Base-by-base conservation (phyloP, 2,329 filamentous ascomycete species). In the Cordyceps farinosa region DNA sequence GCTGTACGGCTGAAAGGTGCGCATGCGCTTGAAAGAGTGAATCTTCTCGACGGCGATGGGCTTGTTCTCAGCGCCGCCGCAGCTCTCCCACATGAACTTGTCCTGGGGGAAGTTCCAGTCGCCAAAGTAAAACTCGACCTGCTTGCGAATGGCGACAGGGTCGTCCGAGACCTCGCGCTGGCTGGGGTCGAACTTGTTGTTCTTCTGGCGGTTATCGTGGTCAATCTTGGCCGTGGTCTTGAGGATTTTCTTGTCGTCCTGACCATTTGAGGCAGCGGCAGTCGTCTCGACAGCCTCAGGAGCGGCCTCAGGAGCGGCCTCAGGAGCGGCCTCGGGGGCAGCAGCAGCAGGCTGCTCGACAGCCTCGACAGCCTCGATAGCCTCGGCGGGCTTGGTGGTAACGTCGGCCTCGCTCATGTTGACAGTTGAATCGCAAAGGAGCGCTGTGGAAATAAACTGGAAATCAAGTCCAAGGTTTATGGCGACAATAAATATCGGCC, bases 121-220 rank as follows among this genome's bases (percentile, higher is more conserved):
- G 71, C 90, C 90, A 78, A 97, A 96, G 83, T 97, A 97, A 77
- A 97, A 97, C 75, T 97, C 92, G 70, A 97, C 91, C 83, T 96
- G 93, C 73, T 89, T 89, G 74, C 91, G 89, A 71, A 97, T 97
- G 77, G 90, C 85, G 30, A 82, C 82, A 1, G 90, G 90, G 75
- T 97, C 91, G 70, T 90, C 87, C 30, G 88, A 89, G 72, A 91
- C 88, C 60, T 87, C 79, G 67, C 86, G 84, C 42, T 80, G 75
- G 55, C 86, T 87, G 56, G 90, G 83, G 70, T 92, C 88, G 64
- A 88, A 91, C 76, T 90, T 91, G 75, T 82, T 82, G 69, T 89
- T 89, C 69, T 86, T 85, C 67, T 74, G 70, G 65, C 71, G 72
- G 67, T 79, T 73, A 40, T 77, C 72, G 56, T 70, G 67, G 65